Evolutionary conservation across 148 eudicot species (phyloP).

Genomic region (Rhododendron ovatum): DNA sequence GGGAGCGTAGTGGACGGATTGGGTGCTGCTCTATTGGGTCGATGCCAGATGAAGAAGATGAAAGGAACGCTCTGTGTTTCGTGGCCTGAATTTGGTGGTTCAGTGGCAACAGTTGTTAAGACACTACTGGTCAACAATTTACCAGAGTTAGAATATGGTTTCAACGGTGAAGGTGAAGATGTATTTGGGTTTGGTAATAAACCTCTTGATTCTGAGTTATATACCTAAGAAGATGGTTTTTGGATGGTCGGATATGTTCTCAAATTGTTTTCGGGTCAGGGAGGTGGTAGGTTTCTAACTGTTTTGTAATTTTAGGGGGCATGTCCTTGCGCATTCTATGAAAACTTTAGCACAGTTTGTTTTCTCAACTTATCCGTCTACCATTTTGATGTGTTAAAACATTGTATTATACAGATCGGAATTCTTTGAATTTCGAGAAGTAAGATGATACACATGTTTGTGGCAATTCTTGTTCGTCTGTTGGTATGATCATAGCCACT

Average conservation of each 20-base stretch:
- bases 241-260: not conserved
- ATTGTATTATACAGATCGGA: not conserved
- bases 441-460: not conserved
- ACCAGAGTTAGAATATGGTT: constrained; percentile 35
- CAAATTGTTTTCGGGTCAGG: not conserved
- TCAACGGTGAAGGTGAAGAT: constrained; percentile 23
- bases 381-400: not conserved
- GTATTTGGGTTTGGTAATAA: constrained; percentile 46
- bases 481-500: not conserved
- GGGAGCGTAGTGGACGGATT: constrained; percentile 70
- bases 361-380: not conserved
- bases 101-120: constrained; percentile 47
- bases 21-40: constrained; percentile 70
- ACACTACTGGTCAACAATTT: constrained; percentile 53
- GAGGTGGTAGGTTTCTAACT: not conserved
- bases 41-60: constrained; percentile 59
- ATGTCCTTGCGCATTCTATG: not conserved
- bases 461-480: not conserved
- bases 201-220: constrained; percentile 60
- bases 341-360: not conserved
- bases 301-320: not conserved
- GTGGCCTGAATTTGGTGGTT: constrained; percentile 75
- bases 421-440: not conserved
- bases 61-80: constrained; percentile 63
- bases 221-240: constrained; percentile 46